Conservation (phyloP, 2,329 filamentous ascomycete species). For the Dendryphion nanum region DNA sequence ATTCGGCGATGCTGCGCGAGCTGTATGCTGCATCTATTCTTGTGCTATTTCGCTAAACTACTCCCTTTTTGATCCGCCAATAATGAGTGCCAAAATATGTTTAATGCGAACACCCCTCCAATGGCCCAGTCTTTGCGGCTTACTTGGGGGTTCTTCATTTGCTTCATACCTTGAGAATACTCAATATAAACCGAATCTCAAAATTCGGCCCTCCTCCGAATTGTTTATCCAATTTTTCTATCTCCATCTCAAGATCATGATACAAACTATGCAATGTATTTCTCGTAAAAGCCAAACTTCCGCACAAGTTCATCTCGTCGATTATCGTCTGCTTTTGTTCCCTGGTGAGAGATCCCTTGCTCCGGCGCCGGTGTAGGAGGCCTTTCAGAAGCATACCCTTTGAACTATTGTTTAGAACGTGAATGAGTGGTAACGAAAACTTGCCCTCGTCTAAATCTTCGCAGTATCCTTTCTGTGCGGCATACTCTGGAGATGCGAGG, state of each 20-base stretch:
- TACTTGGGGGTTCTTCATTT: too few species aligned
- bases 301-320: not conserved
- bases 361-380: not conserved
- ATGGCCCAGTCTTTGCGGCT: too few species aligned
- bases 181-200: not conserved
- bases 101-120: too few species aligned
- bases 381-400: not conserved
- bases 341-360: not conserved
- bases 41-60: too few species aligned
- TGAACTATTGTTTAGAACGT: conserved; percentile 35
- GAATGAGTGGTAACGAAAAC: conserved; percentile 90
- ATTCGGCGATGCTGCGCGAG: too few species aligned
- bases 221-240: not conserved
- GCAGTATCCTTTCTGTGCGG: conserved; percentile 82
- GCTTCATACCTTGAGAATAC: too few species aligned
- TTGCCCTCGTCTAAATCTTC: conserved; percentile 94
- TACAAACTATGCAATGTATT: not conserved
- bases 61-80: too few species aligned
- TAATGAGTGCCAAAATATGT: too few species aligned
- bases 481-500: conserved; percentile 60
- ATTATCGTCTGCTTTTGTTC: conserved; percentile 1
- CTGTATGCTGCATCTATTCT: too few species aligned
- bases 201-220: not conserved
- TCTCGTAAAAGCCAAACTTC: conserved; percentile 1
- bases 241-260: not conserved